Conservation (phyloP, 2,329 filamentous ascomycete species). For the Trichophyton benhamiae region DNA sequence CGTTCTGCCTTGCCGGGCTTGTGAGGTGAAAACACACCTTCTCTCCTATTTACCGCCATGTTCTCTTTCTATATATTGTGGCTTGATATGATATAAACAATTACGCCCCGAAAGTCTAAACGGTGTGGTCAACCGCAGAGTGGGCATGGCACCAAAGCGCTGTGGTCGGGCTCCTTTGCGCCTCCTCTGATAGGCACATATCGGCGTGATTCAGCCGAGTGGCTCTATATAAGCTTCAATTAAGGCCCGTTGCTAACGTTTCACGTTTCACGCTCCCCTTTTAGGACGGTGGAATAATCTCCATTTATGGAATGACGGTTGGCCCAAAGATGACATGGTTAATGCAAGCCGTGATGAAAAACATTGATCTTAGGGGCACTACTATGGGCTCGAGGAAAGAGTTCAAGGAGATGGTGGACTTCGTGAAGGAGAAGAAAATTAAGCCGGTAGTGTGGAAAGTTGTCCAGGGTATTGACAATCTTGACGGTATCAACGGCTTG, state of each 20-base stretch:
- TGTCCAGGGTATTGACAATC: slow-evolving; percentile 58
- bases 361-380: slow-evolving; percentile 71
- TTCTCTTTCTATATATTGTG: neutral
- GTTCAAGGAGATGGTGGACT: slow-evolving; percentile 80
- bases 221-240: neutral
- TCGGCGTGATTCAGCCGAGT: neutral
- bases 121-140: neutral
- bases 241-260: slow-evolving; percentile 3
- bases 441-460: slow-evolving; percentile 64
- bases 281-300: slow-evolving; percentile 65
- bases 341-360: slow-evolving; percentile 74
- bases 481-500: slow-evolving; percentile 65
- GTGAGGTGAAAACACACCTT: neutral
- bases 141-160: neutral
- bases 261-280: slow-evolving; percentile 1
- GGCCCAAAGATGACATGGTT: slow-evolving; percentile 73
- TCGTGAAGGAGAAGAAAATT: slow-evolving; percentile 62
- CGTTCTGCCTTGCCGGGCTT: neutral
- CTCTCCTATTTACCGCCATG: neutral
- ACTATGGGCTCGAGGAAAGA: slow-evolving; percentile 89
- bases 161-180: neutral
- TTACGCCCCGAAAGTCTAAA: neutral
- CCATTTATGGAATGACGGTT: slow-evolving; percentile 83
- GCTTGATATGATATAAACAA: neutral
- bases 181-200: neutral